Evolutionary conservation across 352 stramenopile genomes (phyloP).

Genomic region (Aphanomyces stellatus): DNA sequence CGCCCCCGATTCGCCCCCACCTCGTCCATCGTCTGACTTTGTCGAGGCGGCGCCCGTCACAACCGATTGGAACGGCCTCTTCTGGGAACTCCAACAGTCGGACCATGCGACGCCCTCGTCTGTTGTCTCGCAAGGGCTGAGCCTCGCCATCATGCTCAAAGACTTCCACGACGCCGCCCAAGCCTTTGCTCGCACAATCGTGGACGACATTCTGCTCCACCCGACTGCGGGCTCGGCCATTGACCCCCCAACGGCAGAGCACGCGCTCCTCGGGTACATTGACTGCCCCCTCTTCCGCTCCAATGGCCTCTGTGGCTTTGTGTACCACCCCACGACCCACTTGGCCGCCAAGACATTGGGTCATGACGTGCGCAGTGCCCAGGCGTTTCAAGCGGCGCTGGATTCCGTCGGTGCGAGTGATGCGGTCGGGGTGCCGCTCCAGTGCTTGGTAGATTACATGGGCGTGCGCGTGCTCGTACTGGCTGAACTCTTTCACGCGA

Average conservation of each 20-base stretch:
- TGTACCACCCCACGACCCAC: not conserved
- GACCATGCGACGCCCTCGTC: too few species aligned
- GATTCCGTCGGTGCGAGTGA: conserved; percentile 20
- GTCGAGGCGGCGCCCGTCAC: not conserved
- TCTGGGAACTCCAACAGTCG: conserved; percentile 15
- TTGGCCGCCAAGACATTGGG: conserved; percentile 26
- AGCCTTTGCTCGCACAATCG: not conserved
- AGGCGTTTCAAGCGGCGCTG: conserved; percentile 25
- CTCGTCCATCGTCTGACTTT: not conserved
- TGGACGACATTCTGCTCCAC: not conserved
- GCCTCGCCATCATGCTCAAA: not conserved
- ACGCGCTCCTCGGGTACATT: not conserved
- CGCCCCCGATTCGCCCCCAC: not conserved
- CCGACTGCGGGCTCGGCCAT: not conserved
- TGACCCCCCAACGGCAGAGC: not conserved
- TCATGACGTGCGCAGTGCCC: conserved; percentile 42
- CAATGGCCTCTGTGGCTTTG: not conserved
- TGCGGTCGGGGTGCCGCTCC: conserved; percentile 32
- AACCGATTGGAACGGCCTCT: conserved; percentile 27
- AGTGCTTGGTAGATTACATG: conserved; percentile 52
- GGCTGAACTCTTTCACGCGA: conserved; percentile 5
- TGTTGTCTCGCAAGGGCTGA: conserved; percentile 2
- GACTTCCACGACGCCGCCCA: conserved; percentile 8
- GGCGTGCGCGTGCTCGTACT: conserved; percentile 45
- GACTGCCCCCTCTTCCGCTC: not conserved